A percentile compares a stretch with the other conserved stretches of the same genome.
phyloP scores from a whole-genome alignment of 2,329 filamentous ascomycete genomes.

The Botryotinia globosa region DNA sequence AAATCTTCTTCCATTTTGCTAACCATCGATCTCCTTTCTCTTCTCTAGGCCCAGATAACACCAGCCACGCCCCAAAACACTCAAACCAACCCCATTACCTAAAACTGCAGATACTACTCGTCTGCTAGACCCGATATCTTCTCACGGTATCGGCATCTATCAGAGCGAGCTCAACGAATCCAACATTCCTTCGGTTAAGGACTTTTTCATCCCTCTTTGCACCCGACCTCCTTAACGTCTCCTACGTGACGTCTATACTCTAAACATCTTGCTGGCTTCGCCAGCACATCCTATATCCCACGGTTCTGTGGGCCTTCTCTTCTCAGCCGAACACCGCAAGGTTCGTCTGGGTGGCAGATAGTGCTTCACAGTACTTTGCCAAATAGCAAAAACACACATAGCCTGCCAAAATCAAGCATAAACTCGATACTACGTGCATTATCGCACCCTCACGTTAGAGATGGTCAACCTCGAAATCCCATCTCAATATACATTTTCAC shows the following conservation, averaged over 20 bases:
- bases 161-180: slow-evolving; percentile 60
- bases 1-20: slow-evolving; percentile 8
- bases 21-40: slow-evolving; percentile 21
- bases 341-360: slow-evolving; percentile 98
- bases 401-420: slow-evolving; percentile 2
- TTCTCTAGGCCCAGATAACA: slow-evolving; percentile 59
- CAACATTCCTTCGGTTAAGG: slow-evolving; percentile 87
- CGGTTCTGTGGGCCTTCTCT: slow-evolving; percentile 92
- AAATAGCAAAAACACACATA: slow-evolving; percentile 17
- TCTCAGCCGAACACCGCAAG: slow-evolving; percentile 88
- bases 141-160: slow-evolving; percentile 79
- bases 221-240: slow-evolving; percentile 90
- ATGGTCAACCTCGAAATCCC: slow-evolving; percentile 85
- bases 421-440: slow-evolving; percentile 15
- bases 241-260: slow-evolving; percentile 58
- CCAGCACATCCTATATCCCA: slow-evolving; percentile 67
- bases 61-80: slow-evolving; percentile 43
- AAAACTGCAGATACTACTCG: slow-evolving; percentile 59
- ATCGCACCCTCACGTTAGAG: slow-evolving; percentile 46
- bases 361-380: slow-evolving; percentile 74
- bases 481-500: slow-evolving; percentile 77
- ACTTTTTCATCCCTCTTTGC: slow-evolving; percentile 77
- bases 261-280: slow-evolving; percentile 61
- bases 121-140: slow-evolving; percentile 85
- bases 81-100: background rate